A percentile compares a stretch with the other conserved stretches of the same genome.
phyloP scores from a whole-genome alignment of 2,329 filamentous ascomycete species.

The Coniochaeta sp. region DNA sequence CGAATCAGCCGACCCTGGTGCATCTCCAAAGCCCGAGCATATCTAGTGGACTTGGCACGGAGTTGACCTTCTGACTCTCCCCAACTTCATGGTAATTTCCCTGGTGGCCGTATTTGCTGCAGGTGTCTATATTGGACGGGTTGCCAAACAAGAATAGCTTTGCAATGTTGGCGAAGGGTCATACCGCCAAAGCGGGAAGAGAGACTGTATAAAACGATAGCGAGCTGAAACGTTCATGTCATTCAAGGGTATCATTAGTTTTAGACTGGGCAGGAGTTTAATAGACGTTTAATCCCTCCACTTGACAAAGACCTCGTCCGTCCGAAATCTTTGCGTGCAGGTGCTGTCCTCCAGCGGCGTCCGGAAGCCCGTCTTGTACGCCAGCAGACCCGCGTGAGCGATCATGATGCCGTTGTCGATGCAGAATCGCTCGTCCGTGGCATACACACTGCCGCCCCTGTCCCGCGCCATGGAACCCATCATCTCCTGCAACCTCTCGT shows the following conservation, averaged over 20 bases:
- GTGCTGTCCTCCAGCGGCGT: conserved; percentile 75
- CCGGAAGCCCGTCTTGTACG: conserved; percentile 71
- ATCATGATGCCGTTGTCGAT: conserved; percentile 99
- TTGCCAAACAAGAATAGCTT: no score
- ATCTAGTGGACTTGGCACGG: no score
- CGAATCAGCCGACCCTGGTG: no score
- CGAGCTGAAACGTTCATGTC: not conserved
- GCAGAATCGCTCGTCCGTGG: conserved; percentile 94
- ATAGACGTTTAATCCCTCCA: conserved; percentile 58
- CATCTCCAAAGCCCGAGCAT: no score
- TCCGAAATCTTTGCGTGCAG: conserved; percentile 77
- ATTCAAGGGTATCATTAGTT: not conserved
- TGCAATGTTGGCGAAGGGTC: no score
- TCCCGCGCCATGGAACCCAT: conserved; percentile 94
- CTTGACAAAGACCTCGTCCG: conserved; percentile 72
- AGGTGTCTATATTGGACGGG: no score
- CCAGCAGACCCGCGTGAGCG: conserved; percentile 85
- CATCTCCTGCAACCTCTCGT: conserved; percentile 93
- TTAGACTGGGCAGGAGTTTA: conserved; percentile 2
- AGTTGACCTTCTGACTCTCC: no score
- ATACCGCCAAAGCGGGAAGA: no score
- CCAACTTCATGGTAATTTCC: no score
- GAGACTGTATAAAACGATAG: no score
- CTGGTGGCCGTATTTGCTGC: no score
- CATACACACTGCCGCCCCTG: conserved; percentile 82